Percentiles rank a stretch among this genome's conserved stretches.
phyloP scores from a whole-genome alignment of 805 yeast species.

The Wickerhamiella siamensis region DNA sequence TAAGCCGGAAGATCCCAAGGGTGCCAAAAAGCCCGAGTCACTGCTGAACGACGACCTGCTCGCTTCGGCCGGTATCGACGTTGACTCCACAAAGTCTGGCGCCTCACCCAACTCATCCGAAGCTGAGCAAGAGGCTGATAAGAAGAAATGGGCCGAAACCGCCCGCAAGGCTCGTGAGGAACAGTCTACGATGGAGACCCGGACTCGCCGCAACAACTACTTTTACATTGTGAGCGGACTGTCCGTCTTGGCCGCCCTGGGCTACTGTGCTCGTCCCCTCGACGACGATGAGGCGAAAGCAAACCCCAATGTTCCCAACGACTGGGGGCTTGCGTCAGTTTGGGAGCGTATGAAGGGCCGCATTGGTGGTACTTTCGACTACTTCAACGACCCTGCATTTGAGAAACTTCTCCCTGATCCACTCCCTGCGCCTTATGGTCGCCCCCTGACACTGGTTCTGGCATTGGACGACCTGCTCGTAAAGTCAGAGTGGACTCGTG shows the following conservation, averaged over 20 bases:
- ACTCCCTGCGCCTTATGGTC: constrained; percentile 76
- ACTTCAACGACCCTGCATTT: constrained; percentile 86
- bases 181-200: constrained; percentile 33
- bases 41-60: constrained; percentile 70
- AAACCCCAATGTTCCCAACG: constrained; percentile 42
- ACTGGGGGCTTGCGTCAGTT: constrained; percentile 46
- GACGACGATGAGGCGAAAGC: constrained; percentile 61
- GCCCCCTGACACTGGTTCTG: constrained; percentile 81
- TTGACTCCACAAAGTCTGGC: constrained; percentile 23
- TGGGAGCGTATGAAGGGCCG: constrained; percentile 59
- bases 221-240: constrained; percentile 12
- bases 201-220: constrained; percentile 68
- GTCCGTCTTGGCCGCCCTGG: constrained; percentile 41
- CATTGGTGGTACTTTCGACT: constrained; percentile 57
- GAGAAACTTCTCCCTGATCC: constrained; percentile 91
- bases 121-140: constrained; percentile 12
- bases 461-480: constrained; percentile 80
- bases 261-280: constrained; percentile 73
- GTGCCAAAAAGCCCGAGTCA: constrained; percentile 27
- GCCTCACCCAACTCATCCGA: constrained; percentile 3
- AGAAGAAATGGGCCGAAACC: constrained; percentile 39
- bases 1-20: neutral
- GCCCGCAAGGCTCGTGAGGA: constrained; percentile 27
- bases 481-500: constrained; percentile 83
- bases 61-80: constrained; percentile 71